Base-by-base conservation (phyloP, 2,329 filamentous ascomycete species). In the Aspergillus texensis region DNA sequence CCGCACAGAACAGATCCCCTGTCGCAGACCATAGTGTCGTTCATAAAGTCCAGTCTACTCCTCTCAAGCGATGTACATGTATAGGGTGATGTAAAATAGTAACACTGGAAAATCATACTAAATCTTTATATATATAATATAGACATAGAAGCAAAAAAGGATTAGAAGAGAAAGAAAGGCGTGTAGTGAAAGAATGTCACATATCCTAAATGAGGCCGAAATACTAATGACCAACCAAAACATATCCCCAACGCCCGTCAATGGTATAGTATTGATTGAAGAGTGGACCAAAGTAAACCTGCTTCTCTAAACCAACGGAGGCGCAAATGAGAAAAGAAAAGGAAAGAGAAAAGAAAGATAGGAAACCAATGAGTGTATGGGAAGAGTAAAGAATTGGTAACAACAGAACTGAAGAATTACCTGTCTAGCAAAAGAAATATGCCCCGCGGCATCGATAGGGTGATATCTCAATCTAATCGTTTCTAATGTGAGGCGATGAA, bases 401-500 rank as follows among this genome's bases (percentile, higher is more conserved):
- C 19, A 19, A 26, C 12, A 8, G 11, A 24, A 58, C 28, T 16
- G 19, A 19, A 12, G 14, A 45, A 39, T 46, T 19, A 39, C 21
- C 32, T 39, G 30, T 55, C 30, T 36, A 39, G 52, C 6, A 55
- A 26, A 55, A 16, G 14, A 55, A 10, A 36, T 5, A 39, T 39
- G 11, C 24, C 52, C 6, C 4, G 34, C n/a, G 34, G 34, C n/a
- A 54, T 12, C 12, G 32, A 14, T 12, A 39, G 11, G 14, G n/a
- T 4, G 24, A 11, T 34, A 19, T 39, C 26, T 55, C 39, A 52
- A 43, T 63, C 52, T 57, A 60, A 39, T 24, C n/a, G 14, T 26
- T n/a, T 56, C 62, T 78, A 92, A 79, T 91, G 87, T 62, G 85
- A 84, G 61, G 84, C 86, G 57, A 87, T 84, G 71, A 95, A 93